A percentile compares a stretch with the other conserved stretches of the same genome.
Evolutionary conservation across 129 eudicot species (phyloP).

Genomic region (Centrapalus pauciflorus): DNA sequence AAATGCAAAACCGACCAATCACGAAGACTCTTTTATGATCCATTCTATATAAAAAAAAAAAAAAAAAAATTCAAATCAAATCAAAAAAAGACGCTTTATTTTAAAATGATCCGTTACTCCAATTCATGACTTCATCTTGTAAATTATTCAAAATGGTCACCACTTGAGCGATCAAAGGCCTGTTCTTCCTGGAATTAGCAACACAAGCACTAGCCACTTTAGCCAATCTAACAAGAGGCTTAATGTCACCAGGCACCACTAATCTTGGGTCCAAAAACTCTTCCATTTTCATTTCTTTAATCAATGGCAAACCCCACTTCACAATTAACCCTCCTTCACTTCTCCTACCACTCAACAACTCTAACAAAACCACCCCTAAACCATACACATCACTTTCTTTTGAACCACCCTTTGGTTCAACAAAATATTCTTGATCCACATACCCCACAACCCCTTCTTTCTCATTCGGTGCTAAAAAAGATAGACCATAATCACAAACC

Average conservation of each 20-base stretch:
- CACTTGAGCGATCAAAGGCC: slow-evolving; percentile 68
- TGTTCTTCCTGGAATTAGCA: slow-evolving; percentile 62
- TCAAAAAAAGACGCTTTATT: background rate
- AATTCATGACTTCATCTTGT: slow-evolving; percentile 34
- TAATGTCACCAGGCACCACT: slow-evolving; percentile 48
- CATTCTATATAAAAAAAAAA: slow-evolving; percentile 10
- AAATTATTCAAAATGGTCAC: slow-evolving; percentile 60
- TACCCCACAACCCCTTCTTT: slow-evolving; percentile 65
- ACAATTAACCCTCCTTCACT: slow-evolving; percentile 71
- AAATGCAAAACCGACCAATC: background rate
- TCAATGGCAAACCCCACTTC: slow-evolving; percentile 84
- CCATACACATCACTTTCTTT: slow-evolving; percentile 94
- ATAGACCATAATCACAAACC: slow-evolving; percentile 76
- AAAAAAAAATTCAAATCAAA: background rate
- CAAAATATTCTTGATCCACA: slow-evolving; percentile 85
- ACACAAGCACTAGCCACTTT: slow-evolving; percentile 91
- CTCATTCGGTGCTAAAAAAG: slow-evolving; percentile 57
- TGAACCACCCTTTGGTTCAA: slow-evolving; percentile 44
- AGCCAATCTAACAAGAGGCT: slow-evolving; percentile 72
- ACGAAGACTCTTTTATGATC: background rate
- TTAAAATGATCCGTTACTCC: slow-evolving; percentile 32
- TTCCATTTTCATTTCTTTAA: slow-evolving; percentile 59
- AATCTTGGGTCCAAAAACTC: slow-evolving; percentile 77
- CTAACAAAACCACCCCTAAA: slow-evolving; percentile 82
- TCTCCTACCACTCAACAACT: slow-evolving; percentile 83